Evolutionary conservation across 176 grass and related monocot genomes (phyloP).

Genomic region (Neostapfia colusana): DNA sequence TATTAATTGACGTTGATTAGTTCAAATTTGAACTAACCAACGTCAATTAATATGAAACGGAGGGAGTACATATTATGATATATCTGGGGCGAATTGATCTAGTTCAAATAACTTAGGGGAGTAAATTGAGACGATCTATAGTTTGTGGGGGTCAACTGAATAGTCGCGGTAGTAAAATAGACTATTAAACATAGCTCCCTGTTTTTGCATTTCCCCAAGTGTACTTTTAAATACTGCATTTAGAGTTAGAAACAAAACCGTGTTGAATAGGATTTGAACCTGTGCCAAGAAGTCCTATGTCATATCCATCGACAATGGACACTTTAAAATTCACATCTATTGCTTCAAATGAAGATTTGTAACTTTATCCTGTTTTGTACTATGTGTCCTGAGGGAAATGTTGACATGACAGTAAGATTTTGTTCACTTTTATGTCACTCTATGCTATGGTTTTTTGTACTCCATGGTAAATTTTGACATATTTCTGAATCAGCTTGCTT

Average conservation of each 20-base stretch:
- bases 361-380: background rate
- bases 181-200: background rate
- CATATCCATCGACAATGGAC: background rate
- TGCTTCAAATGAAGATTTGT: background rate
- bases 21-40: no score
- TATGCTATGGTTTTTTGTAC: background rate
- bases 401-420: no score
- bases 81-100: background rate
- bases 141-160: background rate
- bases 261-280: background rate
- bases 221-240: background rate
- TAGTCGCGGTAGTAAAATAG: background rate
- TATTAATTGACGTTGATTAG: no score
- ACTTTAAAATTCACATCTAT: background rate
- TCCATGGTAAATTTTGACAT: background rate
- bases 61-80: background rate
- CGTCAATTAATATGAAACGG: no score
- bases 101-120: background rate
- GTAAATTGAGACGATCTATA: background rate
- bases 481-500: conserved; percentile 12
- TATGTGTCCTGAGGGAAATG: no score
- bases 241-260: background rate
- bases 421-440: background rate
- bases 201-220: background rate
- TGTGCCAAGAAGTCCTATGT: background rate